phyloP scores from a whole-genome alignment of 78 protist species.

The Chrysochromulina parva region DNA sequence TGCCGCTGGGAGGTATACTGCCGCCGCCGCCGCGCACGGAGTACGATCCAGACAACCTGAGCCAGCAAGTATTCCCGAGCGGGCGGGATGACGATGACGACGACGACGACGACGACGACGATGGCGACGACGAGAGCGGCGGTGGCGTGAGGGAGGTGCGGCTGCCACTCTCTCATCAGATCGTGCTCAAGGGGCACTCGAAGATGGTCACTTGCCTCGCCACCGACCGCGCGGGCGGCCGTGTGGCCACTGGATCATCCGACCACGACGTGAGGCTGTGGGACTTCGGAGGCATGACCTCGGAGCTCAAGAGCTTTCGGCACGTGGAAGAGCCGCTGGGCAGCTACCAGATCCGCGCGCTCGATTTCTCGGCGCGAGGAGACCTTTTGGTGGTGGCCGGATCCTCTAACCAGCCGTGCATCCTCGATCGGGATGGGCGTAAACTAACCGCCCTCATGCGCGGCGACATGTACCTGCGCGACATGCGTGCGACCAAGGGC shows the following conservation, averaged over 20 bases:
- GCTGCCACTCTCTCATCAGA: background rate
- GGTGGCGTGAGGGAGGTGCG: background rate
- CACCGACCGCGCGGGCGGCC: background rate
- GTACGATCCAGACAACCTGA: background rate
- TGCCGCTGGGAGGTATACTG: too few species aligned
- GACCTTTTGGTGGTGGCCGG: background rate
- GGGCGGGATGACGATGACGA: background rate
- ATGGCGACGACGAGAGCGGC: background rate
- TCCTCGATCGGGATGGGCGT: conserved; percentile 11
- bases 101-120: background rate
- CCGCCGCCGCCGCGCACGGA: too few species aligned
- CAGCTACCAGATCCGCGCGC: background rate
- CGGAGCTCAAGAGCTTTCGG: background rate
- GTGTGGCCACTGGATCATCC: background rate
- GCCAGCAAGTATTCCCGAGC: background rate
- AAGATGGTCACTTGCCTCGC: background rate
- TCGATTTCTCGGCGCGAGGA: background rate
- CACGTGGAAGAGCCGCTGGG: conserved; percentile 7
- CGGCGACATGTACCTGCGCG: conserved; percentile 26
- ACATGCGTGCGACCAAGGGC: background rate
- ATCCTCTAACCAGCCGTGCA: background rate
- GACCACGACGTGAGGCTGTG: background rate
- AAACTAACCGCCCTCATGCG: background rate
- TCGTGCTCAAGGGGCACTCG: background rate
- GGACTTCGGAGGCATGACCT: background rate